These are phyloP conservation scores for carrot (Daucus carota) DNA, from an alignment of 129 eudicot species.

Conservation along the genomic window DH1_v3.0 NC_030386.2:20606001-20606500, in stretches of 20 bases:
- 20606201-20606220: conserved; percentile 74
- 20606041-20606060: conserved; percentile 7
- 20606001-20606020: conserved; percentile 63
- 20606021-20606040: conserved; percentile 9
- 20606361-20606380: conserved; percentile 27
- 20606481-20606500: conserved; percentile 79
- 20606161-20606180: conserved; percentile 98
- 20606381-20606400: conserved; percentile 32
- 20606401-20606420: conserved; percentile 20
- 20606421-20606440: conserved; percentile 12
- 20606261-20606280: conserved; percentile 32
- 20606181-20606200: conserved; percentile 95
- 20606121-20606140: conserved; percentile 46
- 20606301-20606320: conserved; percentile 13
- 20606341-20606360: conserved; percentile 13
- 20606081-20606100: neutral
- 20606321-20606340: conserved; percentile 10
- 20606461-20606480: neutral
- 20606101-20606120: neutral
- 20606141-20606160: conserved; percentile 94
- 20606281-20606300: conserved; percentile 22
- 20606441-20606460: neutral
- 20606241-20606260: conserved; percentile 18
- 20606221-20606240: conserved; percentile 95
- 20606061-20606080: conserved; percentile 2